A percentile compares a stretch with the other conserved stretches of the same genome.
Evolutionary conservation across 2,329 filamentous ascomycete species (phyloP).

Genomic region (Westerdykella aurantiaca): DNA sequence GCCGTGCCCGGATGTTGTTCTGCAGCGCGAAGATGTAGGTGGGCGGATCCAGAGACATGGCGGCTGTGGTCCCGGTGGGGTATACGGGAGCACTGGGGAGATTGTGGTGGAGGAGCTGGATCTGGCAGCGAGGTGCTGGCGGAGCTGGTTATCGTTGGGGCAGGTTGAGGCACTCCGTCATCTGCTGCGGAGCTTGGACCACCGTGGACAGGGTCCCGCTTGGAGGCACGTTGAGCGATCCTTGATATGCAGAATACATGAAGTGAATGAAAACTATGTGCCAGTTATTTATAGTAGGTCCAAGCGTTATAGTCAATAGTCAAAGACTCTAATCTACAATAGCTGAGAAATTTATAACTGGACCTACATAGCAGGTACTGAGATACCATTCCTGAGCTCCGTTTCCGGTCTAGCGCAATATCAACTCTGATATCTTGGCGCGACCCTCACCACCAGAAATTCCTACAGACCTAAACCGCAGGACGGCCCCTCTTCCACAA

Average conservation of each 20-base stretch:
- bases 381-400: background rate
- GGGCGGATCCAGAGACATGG: slow-evolving; percentile 87
- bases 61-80: slow-evolving; percentile 1
- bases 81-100: too few species aligned
- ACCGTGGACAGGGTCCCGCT: slow-evolving; percentile 1
- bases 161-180: slow-evolving; percentile 31
- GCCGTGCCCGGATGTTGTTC: slow-evolving; percentile 92
- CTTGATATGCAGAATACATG: too few species aligned
- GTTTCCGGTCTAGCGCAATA: too few species aligned
- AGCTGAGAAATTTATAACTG: too few species aligned
- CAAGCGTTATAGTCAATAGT: too few species aligned
- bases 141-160: slow-evolving; percentile 18
- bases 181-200: slow-evolving; percentile 20
- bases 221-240: too few species aligned
- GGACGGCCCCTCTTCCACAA: slow-evolving; percentile 6
- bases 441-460: slow-evolving; percentile 15
- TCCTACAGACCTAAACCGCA: slow-evolving; percentile 12
- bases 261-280: too few species aligned
- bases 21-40: slow-evolving; percentile 83
- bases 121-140: too few species aligned
- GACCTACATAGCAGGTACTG: background rate
- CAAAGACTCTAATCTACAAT: too few species aligned
- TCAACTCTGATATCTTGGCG: slow-evolving; percentile 24
- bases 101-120: too few species aligned
- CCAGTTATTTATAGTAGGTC: too few species aligned